Percentiles rank a stretch among this genome's conserved stretches.
These are phyloP conservation scores for Fomitiporia mediterranea DNA, from an alignment of 1,284 basidiomycete species.

Conservation along the genomic window DNA sequence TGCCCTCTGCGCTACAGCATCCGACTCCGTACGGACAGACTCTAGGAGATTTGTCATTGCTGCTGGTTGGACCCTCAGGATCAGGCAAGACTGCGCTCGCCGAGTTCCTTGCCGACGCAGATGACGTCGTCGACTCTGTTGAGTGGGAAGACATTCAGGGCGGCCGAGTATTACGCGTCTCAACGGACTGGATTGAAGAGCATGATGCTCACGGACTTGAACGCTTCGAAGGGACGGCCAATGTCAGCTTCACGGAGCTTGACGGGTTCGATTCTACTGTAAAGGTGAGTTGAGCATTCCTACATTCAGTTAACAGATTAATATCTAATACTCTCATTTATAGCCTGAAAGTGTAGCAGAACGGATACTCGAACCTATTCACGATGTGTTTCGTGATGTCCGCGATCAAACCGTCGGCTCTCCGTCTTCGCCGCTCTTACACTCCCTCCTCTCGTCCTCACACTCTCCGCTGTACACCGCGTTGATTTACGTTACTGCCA, in stretches of 20 bases:
- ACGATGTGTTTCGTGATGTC: slow-evolving; percentile 51
- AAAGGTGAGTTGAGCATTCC: slow-evolving; percentile 36
- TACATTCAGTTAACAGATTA: neutral
- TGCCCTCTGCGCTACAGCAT: slow-evolving; percentile 52
- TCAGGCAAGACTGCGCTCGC: slow-evolving; percentile 29
- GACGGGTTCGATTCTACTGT: slow-evolving; percentile 39
- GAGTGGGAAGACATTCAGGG: slow-evolving; percentile 52
- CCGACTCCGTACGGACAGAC: slow-evolving; percentile 63
- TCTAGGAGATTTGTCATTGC: slow-evolving; percentile 51
- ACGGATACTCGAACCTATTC: slow-evolving; percentile 42
- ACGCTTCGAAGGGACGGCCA: slow-evolving; percentile 55
- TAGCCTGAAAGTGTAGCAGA: slow-evolving; percentile 27
- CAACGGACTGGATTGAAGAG: slow-evolving; percentile 66
- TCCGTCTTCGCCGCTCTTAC: slow-evolving; percentile 16
- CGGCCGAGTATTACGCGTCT: slow-evolving; percentile 45
- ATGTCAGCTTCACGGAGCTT: slow-evolving; percentile 55
- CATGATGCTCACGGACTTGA: slow-evolving; percentile 59
- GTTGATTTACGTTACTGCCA: slow-evolving; percentile 47
- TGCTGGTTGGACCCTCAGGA: slow-evolving; percentile 46
- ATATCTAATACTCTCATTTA: neutral
- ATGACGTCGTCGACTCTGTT: slow-evolving; percentile 43
- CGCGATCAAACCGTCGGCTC: slow-evolving; percentile 7
- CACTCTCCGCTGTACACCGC: slow-evolving; percentile 42
- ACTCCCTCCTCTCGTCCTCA: slow-evolving; percentile 18
- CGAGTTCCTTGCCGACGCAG: slow-evolving; percentile 40